phyloP scores from a whole-genome alignment of 495 filamentous ascomycete genomes.

The Penicillium angulare region DNA sequence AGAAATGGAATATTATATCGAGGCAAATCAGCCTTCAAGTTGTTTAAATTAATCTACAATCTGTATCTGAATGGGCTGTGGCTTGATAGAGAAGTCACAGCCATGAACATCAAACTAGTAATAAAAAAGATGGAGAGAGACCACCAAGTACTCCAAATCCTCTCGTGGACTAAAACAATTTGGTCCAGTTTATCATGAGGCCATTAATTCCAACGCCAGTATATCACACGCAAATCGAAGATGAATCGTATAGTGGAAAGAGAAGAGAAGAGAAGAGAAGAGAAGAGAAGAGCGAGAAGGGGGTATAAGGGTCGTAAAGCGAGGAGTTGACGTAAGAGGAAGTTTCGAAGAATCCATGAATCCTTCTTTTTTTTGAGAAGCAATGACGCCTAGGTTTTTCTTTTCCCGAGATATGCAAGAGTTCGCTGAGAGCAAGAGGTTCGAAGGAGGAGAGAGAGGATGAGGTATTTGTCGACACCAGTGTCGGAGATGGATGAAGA shows the following conservation, averaged over 20 bases:
- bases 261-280: background rate
- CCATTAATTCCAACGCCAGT: constrained; percentile 14
- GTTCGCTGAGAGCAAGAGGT: constrained; percentile 5
- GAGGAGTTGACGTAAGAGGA: too few relatives aligned
- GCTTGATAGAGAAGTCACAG: background rate
- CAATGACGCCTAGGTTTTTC: constrained; percentile 5
- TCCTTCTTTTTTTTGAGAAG: background rate
- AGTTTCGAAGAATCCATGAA: background rate
- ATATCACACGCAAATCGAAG: constrained; percentile 2
- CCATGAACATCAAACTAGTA: background rate
- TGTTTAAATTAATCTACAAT: constrained; percentile 14
- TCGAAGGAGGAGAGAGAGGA: background rate
- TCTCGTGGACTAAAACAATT: constrained; percentile 3
- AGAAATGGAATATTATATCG: background rate
- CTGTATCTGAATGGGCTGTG: background rate
- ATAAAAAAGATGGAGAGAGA: too few relatives aligned
- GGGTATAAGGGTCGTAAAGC: background rate
- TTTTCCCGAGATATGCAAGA: constrained; percentile 14
- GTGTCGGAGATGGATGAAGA: background rate
- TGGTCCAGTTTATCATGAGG: constrained; percentile 9
- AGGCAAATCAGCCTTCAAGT: background rate
- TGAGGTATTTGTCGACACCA: too few relatives aligned
- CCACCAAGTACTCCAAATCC: background rate
- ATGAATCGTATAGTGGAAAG: background rate
- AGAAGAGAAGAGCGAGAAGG: background rate